Base-by-base conservation (phyloP, 768 basidiomycete genomes). In the Ephemerocybe angulata region DNA sequence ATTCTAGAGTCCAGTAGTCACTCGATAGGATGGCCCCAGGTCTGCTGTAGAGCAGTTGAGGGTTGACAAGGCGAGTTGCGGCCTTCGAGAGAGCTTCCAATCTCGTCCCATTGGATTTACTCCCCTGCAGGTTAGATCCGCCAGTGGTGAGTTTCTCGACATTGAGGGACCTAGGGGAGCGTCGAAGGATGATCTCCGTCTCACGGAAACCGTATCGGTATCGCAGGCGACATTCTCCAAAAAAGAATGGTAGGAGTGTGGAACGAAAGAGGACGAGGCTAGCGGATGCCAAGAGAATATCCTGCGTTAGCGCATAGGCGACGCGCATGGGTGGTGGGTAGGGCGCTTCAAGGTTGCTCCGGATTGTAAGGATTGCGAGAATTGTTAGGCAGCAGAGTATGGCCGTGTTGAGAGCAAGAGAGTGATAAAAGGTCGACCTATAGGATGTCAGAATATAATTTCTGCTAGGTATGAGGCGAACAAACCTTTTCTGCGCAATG, bases 211-310 rank as follows among this genome's bases (percentile, higher is more conserved):
- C 69, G 55, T 70, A 63, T 17, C 55, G 50, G 17, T 65, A 22
- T 5, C 71, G 67, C 4, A 72, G 54, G 12, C 63, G 67, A 50
- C 71, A 71, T 64, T 73, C 71, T 1, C 68, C 66, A 47, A 67
- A 58, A 54, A 72, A 66, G 61, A 71, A 71, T 1, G 70, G 72
- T 27, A 69, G 33, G 2, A 62, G 56, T 3, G 70, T 72, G 1
- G 68, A 68, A 12, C 64, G 58, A 11, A 68, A 29, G 21, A 72
- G 58, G 33, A 68, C 57, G 27, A 59, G 6, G 42, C 67, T 63
- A 13, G 70, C 67, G 56, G 63, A 62, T 2, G 53, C 46, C 21
- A 72, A 57, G 44, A 69, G 30, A 35, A 65, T 2, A 50, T 68
- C 60, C 46, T 72, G 67, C 4, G 68, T 67, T n/a, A 70, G 19